These are phyloP conservation scores for Chrysoporthe puriensis DNA, from an alignment of 2,329 filamentous ascomycete species.

Conservation along the genomic window DNA sequence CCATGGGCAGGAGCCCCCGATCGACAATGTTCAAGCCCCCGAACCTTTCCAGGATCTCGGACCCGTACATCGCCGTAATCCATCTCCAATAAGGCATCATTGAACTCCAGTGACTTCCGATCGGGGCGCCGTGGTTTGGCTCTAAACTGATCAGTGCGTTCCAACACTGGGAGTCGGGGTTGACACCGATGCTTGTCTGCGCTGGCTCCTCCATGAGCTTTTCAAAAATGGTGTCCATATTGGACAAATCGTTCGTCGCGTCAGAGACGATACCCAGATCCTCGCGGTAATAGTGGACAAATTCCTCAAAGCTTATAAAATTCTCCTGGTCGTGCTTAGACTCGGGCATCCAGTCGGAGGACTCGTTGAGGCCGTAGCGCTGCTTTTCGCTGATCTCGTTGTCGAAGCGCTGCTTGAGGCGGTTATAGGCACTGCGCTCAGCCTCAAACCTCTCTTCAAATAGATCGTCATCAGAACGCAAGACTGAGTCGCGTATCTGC, in stretches of 20 bases:
- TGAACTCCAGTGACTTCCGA: constrained; percentile 34
- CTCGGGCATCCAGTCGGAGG: constrained; percentile 38
- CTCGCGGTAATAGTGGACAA: constrained; percentile 46
- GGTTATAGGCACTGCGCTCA: constrained; percentile 42
- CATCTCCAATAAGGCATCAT: constrained; percentile 53
- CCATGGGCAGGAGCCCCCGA: constrained; percentile 49
- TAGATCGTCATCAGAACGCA: constrained; percentile 36
- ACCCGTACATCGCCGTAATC: constrained; percentile 49
- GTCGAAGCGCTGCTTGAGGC: constrained; percentile 42
- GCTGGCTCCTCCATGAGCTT: constrained; percentile 41
- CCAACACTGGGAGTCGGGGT: constrained; percentile 32
- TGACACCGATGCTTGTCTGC: constrained; percentile 34
- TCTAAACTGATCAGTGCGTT: constrained; percentile 24
- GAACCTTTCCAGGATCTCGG: constrained; percentile 48
- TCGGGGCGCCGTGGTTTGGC: neutral
- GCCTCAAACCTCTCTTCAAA: constrained; percentile 40
- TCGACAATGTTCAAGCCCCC: constrained; percentile 51
- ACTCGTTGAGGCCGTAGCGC: constrained; percentile 24
- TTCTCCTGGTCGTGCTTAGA: constrained; percentile 36
- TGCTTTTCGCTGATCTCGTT: constrained; percentile 24
- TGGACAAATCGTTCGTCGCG: neutral
- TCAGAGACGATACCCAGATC: constrained; percentile 39
- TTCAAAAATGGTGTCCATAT: constrained; percentile 41
- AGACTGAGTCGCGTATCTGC: constrained; percentile 43
- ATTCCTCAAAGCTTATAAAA: constrained; percentile 53